Conservation (phyloP, 2,329 filamentous ascomycete species). For the Pseudopithomyces chartarum region DNA sequence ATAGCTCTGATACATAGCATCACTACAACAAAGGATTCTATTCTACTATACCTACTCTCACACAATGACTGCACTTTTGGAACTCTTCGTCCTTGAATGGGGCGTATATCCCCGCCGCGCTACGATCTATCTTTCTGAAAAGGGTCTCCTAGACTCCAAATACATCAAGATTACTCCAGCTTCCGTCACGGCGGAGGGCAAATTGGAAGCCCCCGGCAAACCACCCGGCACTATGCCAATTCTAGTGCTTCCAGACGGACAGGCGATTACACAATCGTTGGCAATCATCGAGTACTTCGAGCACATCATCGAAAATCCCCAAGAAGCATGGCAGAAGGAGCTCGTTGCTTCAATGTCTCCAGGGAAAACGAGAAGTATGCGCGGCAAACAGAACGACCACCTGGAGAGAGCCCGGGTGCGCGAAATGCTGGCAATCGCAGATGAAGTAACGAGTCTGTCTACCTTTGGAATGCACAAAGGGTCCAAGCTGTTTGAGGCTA, state of each 20-base stretch:
- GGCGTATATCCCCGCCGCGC: not conserved
- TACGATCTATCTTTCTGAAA: not conserved
- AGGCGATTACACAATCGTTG: not conserved
- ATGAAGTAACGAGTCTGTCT: not conserved
- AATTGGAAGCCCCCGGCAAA: not conserved
- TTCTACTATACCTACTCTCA: not conserved
- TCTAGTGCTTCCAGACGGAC: not conserved
- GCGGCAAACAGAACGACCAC: not conserved
- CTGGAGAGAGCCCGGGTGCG: not conserved
- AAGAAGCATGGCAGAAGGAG: not conserved
- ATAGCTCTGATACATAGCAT: not conserved
- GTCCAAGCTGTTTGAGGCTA: not conserved
- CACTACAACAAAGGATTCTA: not conserved
- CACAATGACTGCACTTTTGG: not conserved
- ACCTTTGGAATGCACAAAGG: not conserved
- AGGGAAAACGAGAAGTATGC: not conserved
- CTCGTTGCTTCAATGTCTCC: not conserved
- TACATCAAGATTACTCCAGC: not conserved
- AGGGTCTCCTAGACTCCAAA: not conserved
- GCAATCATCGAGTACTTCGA: not conserved
- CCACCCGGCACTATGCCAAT: not conserved
- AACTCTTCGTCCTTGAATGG: not conserved
- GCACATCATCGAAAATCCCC: not conserved
- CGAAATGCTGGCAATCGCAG: not conserved
- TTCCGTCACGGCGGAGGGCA: not conserved